Evolutionary conservation across 1,284 basidiomycete genomes (phyloP).

Genomic region (Moesziomyces sp.): DNA sequence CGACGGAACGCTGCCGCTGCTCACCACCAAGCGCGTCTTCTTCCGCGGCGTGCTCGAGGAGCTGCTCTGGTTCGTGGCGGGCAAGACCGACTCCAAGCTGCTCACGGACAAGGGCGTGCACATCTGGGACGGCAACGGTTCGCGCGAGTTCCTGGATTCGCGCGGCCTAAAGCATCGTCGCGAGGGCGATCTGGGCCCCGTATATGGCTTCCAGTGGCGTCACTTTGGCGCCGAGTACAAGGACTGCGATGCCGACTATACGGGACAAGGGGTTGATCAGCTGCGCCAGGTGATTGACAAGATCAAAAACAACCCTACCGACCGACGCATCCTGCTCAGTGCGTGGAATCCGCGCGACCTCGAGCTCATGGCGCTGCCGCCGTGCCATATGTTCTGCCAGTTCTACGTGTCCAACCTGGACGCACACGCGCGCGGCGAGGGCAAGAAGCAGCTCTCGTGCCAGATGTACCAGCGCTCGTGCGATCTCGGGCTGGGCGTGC

Average conservation of each 20-base stretch:
- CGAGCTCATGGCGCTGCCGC: constrained; percentile 91
- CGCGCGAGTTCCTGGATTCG: constrained; percentile 83
- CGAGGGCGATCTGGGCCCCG: constrained; percentile 92
- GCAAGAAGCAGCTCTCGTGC: constrained; percentile 75
- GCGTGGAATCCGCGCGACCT: constrained; percentile 99
- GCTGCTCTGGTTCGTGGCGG: constrained; percentile 92
- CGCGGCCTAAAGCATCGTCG: constrained; percentile 84
- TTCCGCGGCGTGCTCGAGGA: constrained; percentile 91
- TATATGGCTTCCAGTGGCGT: constrained; percentile 99
- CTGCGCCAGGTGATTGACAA: constrained; percentile 86
- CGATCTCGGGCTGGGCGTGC: constrained; percentile 89
- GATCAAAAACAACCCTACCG: constrained; percentile 92
- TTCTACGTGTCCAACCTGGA: constrained; percentile 82
- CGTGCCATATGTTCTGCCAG: constrained; percentile 98
- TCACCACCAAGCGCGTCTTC: constrained; percentile 96
- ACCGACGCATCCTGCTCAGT: constrained; percentile 92
- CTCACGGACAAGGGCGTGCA: constrained; percentile 86
- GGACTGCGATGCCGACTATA: constrained; percentile 81
- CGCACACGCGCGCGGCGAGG: constrained; percentile 54
- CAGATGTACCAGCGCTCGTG: constrained; percentile 98
- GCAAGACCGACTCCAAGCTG: constrained; percentile 82
- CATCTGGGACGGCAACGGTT: constrained; percentile 98
- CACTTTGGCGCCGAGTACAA: constrained; percentile 93
- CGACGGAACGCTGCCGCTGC: constrained; percentile 76
- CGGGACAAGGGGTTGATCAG: constrained; percentile 92